These are phyloP conservation scores for Citeromyces hawaiiensis DNA, from an alignment of 1,139 yeast genomes.

Conservation along the genomic window DNA sequence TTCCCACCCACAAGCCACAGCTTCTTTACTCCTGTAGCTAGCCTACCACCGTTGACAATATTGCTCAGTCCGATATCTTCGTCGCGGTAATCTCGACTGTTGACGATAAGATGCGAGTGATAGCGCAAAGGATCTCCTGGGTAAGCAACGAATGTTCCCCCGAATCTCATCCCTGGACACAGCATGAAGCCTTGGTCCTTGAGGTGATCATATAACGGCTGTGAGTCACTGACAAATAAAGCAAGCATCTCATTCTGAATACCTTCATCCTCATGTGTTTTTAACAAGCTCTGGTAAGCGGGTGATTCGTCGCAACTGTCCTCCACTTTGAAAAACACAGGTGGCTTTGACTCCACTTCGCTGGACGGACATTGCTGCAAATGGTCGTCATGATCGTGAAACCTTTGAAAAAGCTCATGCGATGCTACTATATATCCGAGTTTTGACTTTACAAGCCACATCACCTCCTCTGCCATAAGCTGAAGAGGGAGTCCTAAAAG, in stretches of 20 bases:
- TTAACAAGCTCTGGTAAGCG: neutral
- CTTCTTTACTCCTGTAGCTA: conserved; percentile 89
- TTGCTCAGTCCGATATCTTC: conserved; percentile 40
- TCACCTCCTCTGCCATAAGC: conserved; percentile 58
- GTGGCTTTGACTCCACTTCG: neutral
- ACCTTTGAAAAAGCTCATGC: neutral
- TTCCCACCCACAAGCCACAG: conserved; percentile 56
- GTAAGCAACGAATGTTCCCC: conserved; percentile 78
- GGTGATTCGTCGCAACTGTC: neutral
- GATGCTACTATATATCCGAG: neutral
- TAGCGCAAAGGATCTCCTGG: conserved; percentile 91
- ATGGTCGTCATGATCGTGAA: too few relatives aligned
- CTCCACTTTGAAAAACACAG: neutral
- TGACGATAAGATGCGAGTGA: conserved; percentile 77
- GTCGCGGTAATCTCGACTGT: conserved; percentile 29
- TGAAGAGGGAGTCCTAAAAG: conserved; percentile 76
- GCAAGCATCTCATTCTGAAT: conserved; percentile 9
- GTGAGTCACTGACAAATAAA: conserved; percentile 5
- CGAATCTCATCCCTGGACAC: conserved; percentile 76
- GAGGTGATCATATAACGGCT: conserved; percentile 25
- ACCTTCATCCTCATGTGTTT: neutral
- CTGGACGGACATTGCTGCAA: neutral
- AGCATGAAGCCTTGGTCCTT: conserved; percentile 13
- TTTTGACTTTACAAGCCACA: conserved; percentile 39
- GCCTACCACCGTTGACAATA: conserved; percentile 70